Conservation (phyloP, 2,329 filamentous ascomycete genomes). For the Nemania sp. region DNA sequence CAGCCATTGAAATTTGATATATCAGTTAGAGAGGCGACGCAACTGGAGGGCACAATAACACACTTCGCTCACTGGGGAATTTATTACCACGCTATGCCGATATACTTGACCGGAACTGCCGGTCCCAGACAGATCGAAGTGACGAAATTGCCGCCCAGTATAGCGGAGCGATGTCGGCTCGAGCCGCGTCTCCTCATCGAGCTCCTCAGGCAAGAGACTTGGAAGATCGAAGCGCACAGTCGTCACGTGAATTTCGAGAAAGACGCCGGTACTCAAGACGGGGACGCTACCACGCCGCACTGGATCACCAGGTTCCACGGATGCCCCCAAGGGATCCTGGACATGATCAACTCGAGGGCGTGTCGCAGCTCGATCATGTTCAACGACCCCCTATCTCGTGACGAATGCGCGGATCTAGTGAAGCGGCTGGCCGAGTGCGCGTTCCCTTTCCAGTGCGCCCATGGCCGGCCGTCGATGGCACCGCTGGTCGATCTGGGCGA, state of each 20-base stretch:
- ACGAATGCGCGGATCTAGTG: constrained; percentile 65
- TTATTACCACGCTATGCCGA: constrained; percentile 54
- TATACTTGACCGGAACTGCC: constrained; percentile 6
- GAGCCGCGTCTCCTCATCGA: constrained; percentile 75
- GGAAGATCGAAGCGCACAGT: constrained; percentile 61
- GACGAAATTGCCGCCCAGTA: constrained; percentile 67
- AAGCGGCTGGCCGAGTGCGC: constrained; percentile 61
- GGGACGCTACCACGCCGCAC: constrained; percentile 22
- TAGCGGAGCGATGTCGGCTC: constrained; percentile 73
- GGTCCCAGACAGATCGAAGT: constrained; percentile 50
- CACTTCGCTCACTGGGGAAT: constrained; percentile 79
- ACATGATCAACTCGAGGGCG: constrained; percentile 75
- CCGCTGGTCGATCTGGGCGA: constrained; percentile 60
- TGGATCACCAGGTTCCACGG: constrained; percentile 69
- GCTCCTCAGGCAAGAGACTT: constrained; percentile 75
- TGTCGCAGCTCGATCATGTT: constrained; percentile 87
- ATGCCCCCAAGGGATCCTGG: constrained; percentile 76
- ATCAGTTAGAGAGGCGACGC: constrained; percentile 58
- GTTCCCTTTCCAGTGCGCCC: constrained; percentile 84
- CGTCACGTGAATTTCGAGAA: constrained; percentile 6
- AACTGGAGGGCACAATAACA: constrained; percentile 58
- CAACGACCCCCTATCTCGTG: constrained; percentile 66
- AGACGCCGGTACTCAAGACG: background rate
- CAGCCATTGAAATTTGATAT: constrained; percentile 69
- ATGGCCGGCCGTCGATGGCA: constrained; percentile 71